These are phyloP conservation scores for Kentomonas sorsogonicus DNA, from an alignment of 208 protist genomes.

Conservation along the genomic window DNA sequence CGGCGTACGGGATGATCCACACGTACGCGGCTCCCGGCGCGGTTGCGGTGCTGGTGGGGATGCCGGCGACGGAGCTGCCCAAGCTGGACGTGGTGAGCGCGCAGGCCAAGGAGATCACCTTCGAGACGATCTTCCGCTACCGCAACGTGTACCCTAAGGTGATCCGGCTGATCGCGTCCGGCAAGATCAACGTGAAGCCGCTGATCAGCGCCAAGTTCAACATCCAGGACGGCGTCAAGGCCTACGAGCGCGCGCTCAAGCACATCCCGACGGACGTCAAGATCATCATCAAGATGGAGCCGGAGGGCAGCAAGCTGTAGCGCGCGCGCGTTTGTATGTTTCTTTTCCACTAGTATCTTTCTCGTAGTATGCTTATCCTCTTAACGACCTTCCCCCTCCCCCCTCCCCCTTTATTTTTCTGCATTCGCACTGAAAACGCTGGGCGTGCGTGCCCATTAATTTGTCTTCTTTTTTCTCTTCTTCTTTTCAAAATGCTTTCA, in stretches of 20 bases:
- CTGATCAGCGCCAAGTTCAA: conserved; percentile 41
- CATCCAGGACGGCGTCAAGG: conserved; percentile 33
- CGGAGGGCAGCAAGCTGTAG: too few species aligned
- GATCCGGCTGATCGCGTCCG: conserved; percentile 15
- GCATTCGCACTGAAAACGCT: too few species aligned
- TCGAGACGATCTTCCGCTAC: conserved; percentile 22
- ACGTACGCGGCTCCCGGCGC: conserved; percentile 32
- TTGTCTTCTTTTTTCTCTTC: too few species aligned
- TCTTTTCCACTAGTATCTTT: too few species aligned
- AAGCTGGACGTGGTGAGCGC: conserved; percentile 32
- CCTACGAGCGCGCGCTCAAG: conserved; percentile 32
- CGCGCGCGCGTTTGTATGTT: too few species aligned
- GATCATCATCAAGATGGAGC: conserved; percentile 47
- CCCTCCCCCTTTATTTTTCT: too few species aligned
- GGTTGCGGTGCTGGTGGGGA: conserved; percentile 38
- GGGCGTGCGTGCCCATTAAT: too few species aligned
- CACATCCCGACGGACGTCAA: conserved; percentile 38
- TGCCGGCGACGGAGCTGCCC: conserved; percentile 29
- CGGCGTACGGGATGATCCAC: conserved; percentile 34
- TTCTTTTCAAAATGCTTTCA: too few species aligned
- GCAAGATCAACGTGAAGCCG: conserved; percentile 48
- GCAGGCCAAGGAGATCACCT: conserved; percentile 52
- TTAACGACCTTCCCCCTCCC: too few species aligned
- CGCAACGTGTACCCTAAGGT: neutral
- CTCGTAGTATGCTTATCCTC: too few species aligned